A percentile compares a stretch with the other conserved stretches of the same genome.
Conservation (phyloP, 768 basidiomycete species). For the Calvatia gigantea region DNA sequence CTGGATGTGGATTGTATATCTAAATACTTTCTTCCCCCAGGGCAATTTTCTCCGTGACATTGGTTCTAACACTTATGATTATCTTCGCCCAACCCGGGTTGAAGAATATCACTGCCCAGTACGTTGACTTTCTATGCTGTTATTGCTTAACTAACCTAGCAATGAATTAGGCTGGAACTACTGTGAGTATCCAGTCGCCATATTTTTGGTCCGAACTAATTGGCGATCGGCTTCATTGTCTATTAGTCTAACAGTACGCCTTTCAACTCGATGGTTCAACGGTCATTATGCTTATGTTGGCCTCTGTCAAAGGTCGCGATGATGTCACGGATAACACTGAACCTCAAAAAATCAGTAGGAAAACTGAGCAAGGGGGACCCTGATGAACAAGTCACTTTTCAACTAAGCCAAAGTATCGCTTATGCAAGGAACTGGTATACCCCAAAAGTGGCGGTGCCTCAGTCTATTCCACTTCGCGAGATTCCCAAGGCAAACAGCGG, state of each 20-base stretch:
- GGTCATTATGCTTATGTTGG: background rate
- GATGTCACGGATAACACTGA: slow-evolving; percentile 68
- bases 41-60: slow-evolving; percentile 39
- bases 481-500: too few relatives aligned
- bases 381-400: background rate
- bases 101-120: slow-evolving; percentile 48
- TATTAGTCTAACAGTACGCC: slow-evolving; percentile 21
- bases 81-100: slow-evolving; percentile 35
- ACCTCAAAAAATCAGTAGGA: slow-evolving; percentile 42
- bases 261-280: background rate
- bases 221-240: background rate
- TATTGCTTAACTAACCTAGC: slow-evolving; percentile 12
- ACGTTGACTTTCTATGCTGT: slow-evolving; percentile 15
- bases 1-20: background rate
- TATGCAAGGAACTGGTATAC: background rate
- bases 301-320: slow-evolving; percentile 47
- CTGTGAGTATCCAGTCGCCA: slow-evolving; percentile 27
- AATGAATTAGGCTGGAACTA: slow-evolving; percentile 30
- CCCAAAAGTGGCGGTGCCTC: background rate
- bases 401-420: background rate
- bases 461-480: too few relatives aligned
- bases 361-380: slow-evolving; percentile 17
- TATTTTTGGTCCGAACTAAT: background rate
- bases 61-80: slow-evolving; percentile 42
- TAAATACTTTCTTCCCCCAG: slow-evolving; percentile 21